Percentiles rank a stretch among this genome's conserved stretches.
phyloP scores from a whole-genome alignment of 2,329 filamentous ascomycete species.

The Periconia sp. region DNA sequence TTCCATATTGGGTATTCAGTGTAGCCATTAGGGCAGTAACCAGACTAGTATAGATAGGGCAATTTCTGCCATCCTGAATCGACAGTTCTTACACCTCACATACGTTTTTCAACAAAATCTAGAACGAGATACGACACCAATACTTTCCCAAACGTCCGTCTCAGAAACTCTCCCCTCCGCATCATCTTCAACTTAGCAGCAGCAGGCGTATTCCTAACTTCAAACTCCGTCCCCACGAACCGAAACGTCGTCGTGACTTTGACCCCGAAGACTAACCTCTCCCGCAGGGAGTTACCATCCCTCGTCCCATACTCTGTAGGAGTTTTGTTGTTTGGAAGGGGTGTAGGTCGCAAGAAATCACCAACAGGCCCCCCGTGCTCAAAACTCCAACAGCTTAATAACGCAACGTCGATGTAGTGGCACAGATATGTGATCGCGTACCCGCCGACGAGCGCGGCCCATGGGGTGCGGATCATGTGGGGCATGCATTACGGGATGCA shows the following conservation, averaged over 20 bases:
- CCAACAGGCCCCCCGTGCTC: not conserved
- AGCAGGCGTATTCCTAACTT: constrained; percentile 6
- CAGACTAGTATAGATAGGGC: too few species aligned
- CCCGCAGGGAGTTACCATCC: not conserved
- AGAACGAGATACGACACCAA: constrained; percentile 5
- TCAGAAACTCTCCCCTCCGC: not conserved
- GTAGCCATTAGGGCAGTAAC: too few species aligned
- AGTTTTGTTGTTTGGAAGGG: too few species aligned
- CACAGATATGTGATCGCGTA: constrained; percentile 9
- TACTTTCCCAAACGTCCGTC: constrained; percentile 1
- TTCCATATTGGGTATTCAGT: too few species aligned
- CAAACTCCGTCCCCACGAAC: constrained; percentile 9
- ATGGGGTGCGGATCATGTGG: constrained; percentile 11
- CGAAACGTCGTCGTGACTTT: constrained; percentile 3
- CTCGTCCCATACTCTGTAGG: not conserved
- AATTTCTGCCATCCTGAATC: too few species aligned
- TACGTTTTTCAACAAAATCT: too few species aligned
- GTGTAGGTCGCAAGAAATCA: too few species aligned
- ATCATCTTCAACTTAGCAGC: not conserved
- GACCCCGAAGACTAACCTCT: constrained; percentile 4
- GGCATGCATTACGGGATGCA: constrained; percentile 8
- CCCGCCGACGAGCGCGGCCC: constrained; percentile 9
- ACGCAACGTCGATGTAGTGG: constrained; percentile 11
- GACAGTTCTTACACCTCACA: too few species aligned
- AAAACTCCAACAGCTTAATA: constrained; percentile 12